Conservation (phyloP, 257 asterid genomes). For the Eucommia ulmoides region DNA sequence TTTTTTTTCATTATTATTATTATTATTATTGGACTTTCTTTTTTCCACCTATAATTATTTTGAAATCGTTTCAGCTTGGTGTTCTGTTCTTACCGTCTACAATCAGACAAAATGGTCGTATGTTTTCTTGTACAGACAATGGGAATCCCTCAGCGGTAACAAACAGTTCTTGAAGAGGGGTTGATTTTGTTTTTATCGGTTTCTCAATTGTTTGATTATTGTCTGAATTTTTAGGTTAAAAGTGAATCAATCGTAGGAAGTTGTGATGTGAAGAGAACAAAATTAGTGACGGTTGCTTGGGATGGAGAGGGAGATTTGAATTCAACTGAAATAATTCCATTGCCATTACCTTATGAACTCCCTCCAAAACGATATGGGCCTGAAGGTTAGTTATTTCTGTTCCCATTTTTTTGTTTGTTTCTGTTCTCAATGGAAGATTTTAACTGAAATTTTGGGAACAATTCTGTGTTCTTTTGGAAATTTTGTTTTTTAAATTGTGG, state of each 20-base stretch:
- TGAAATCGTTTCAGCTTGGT: slow-evolving; percentile 47
- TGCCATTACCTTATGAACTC: slow-evolving; percentile 88
- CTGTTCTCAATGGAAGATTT: neutral
- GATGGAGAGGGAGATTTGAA: slow-evolving; percentile 28
- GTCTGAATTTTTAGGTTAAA: slow-evolving; percentile 22
- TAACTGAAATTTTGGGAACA: neutral
- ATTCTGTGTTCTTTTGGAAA: neutral
- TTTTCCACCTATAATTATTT: neutral
- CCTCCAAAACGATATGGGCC: slow-evolving; percentile 71
- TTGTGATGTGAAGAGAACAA: slow-evolving; percentile 31
- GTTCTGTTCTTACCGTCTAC: slow-evolving; percentile 69
- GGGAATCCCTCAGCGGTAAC: slow-evolving; percentile 27
- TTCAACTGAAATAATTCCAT: slow-evolving; percentile 32
- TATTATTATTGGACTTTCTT: neutral
- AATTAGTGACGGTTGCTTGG: slow-evolving; percentile 63
- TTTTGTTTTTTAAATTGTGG: neutral
- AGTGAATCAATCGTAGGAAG: slow-evolving; percentile 9
- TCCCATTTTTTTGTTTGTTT: slow-evolving; percentile 4
- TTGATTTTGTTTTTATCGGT: neutral
- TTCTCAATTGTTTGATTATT: slow-evolving; percentile 2
- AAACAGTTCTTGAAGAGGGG: too few relatives aligned
- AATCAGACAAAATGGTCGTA: slow-evolving; percentile 20
- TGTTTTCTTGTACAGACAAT: slow-evolving; percentile 65
- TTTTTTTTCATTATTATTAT: neutral
- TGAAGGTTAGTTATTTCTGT: slow-evolving; percentile 30